Evolutionary conservation across 2,329 filamentous ascomycete species (phyloP).

Genomic region (Colletotrichum lini): DNA sequence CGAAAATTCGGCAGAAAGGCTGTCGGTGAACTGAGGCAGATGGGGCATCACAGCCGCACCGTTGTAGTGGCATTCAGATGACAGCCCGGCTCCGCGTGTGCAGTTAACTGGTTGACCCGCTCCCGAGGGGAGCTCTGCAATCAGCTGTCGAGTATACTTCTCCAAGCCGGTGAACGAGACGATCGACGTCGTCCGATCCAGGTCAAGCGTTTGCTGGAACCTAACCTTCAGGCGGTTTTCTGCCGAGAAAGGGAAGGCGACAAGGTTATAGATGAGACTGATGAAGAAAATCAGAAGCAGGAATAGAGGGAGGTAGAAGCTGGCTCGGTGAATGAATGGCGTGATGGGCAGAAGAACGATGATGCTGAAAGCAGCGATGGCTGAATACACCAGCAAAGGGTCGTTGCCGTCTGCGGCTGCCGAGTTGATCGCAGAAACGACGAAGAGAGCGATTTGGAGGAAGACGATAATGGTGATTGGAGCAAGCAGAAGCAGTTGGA

Average conservation of each 20-base stretch:
- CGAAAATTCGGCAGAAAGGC: slow-evolving; percentile 56
- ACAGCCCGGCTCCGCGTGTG: slow-evolving; percentile 56
- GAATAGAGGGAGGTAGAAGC: slow-evolving; percentile 84
- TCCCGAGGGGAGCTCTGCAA: slow-evolving; percentile 79
- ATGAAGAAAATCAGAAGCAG: slow-evolving; percentile 77
- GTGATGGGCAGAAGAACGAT: slow-evolving; percentile 82
- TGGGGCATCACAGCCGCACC: slow-evolving; percentile 73
- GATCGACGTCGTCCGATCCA: slow-evolving; percentile 77
- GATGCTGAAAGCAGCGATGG: slow-evolving; percentile 77
- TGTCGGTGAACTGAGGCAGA: slow-evolving; percentile 54
- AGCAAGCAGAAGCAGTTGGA: slow-evolving; percentile 86
- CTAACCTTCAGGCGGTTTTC: slow-evolving; percentile 87
- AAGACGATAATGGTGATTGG: slow-evolving; percentile 84
- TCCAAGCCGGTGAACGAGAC: slow-evolving; percentile 78
- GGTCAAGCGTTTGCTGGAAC: slow-evolving; percentile 86
- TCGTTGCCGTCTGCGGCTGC: slow-evolving; percentile 88
- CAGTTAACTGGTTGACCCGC: slow-evolving; percentile 74
- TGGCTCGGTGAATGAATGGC: slow-evolving; percentile 90
- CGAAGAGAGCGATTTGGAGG: slow-evolving; percentile 81
- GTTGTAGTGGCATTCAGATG: slow-evolving; percentile 79
- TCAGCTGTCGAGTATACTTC: slow-evolving; percentile 76
- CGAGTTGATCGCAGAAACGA: slow-evolving; percentile 81
- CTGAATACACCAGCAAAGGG: slow-evolving; percentile 79
- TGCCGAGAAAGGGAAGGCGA: slow-evolving; percentile 89
- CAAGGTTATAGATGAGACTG: slow-evolving; percentile 85